phyloP scores from a whole-genome alignment of 1,284 basidiomycete genomes.

The Irpex sp. region DNA sequence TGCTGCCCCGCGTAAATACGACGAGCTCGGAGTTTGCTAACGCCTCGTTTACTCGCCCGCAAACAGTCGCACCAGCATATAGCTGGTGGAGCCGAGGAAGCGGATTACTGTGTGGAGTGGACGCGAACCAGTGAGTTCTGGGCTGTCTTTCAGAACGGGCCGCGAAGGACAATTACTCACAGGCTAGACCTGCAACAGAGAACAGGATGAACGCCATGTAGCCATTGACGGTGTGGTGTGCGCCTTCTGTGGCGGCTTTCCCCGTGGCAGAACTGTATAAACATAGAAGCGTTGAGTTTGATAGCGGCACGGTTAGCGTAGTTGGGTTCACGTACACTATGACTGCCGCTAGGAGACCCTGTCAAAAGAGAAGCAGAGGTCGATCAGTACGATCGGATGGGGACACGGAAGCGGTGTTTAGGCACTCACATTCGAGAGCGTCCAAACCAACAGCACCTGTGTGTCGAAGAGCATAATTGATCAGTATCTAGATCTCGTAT shows the following conservation, averaged over 20 bases:
- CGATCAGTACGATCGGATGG: slow-evolving; percentile 6
- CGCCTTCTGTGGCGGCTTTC: slow-evolving; percentile 38
- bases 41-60: slow-evolving; percentile 66
- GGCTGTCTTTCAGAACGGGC: background rate
- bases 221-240: slow-evolving; percentile 57
- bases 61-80: slow-evolving; percentile 79
- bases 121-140: slow-evolving; percentile 3
- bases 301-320: background rate
- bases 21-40: background rate
- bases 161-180: slow-evolving; percentile 44
- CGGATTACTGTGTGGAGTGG: slow-evolving; percentile 56
- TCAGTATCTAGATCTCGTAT: background rate
- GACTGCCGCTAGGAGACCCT: slow-evolving; percentile 71
- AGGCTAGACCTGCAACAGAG: slow-evolving; percentile 82
- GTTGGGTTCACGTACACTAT: slow-evolving; percentile 47
- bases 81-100: slow-evolving; percentile 75
- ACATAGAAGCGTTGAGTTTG: background rate
- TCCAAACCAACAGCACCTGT: slow-evolving; percentile 77
- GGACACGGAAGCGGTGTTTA: background rate
- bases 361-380: slow-evolving; percentile 7
- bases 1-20: background rate
- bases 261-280: slow-evolving; percentile 46
- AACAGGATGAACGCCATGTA: slow-evolving; percentile 83
- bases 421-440: slow-evolving; percentile 68
- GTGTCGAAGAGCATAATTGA: background rate